A percentile compares a stretch with the other conserved stretches of the same genome.
phyloP scores from a whole-genome alignment of 371 early-diverging fungal species.

The Mucor indicus region DNA sequence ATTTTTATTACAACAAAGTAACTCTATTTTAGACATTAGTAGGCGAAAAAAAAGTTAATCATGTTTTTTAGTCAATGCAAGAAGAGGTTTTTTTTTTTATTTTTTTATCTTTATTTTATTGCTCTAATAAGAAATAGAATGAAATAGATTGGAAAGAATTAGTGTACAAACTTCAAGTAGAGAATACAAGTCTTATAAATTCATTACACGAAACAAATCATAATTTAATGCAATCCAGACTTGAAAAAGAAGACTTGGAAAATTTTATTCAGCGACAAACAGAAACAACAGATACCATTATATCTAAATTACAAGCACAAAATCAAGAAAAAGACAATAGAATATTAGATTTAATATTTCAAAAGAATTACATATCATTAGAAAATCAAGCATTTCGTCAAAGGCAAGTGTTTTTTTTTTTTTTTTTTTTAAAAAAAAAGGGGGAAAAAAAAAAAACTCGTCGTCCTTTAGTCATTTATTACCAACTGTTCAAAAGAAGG shows the following conservation, averaged over 20 bases:
- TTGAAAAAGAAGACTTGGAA: conserved; percentile 16
- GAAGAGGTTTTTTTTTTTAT: too few species aligned
- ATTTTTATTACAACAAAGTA: too few species aligned
- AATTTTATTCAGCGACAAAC: conserved; percentile 17
- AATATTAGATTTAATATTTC: conserved; percentile 11
- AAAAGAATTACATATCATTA: conserved; percentile 13
- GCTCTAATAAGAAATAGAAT: not conserved
- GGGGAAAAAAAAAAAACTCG: not conserved
- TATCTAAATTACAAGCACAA: conserved; percentile 5
- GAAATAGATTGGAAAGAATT: conserved; percentile 15
- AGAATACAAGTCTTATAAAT: conserved; percentile 13
- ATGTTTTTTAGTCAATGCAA: too few species aligned
- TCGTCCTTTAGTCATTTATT: not conserved
- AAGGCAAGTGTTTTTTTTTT: conserved; percentile 5
- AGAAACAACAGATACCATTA: conserved; percentile 15
- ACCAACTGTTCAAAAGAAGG: not conserved
- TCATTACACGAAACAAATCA: conserved; percentile 13
- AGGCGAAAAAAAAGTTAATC: too few species aligned
- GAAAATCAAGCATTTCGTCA: conserved; percentile 13
- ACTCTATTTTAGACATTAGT: too few species aligned
- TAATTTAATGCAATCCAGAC: conserved; percentile 12
- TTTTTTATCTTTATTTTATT: too few species aligned
- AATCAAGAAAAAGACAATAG: not conserved
- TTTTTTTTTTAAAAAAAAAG: not conserved
- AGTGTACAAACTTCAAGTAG: conserved; percentile 9